Percentiles rank a stretch among this genome's conserved stretches.
These are phyloP conservation scores for Penicillium glabrum DNA, from an alignment of 2,329 filamentous ascomycete genomes.

Conservation along the genomic window DNA sequence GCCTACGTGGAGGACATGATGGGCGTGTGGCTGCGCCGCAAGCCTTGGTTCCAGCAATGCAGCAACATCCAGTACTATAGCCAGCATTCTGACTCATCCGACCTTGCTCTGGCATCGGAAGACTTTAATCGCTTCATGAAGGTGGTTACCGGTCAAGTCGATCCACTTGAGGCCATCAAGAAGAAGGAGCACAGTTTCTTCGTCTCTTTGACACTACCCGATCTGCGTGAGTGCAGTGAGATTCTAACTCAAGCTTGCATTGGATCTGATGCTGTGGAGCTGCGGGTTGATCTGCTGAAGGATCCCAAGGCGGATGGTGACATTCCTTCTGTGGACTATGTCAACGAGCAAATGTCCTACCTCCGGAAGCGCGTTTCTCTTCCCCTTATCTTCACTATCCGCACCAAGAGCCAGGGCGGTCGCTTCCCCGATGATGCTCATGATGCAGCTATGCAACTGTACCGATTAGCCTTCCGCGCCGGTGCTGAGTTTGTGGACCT, in stretches of 20 bases:
- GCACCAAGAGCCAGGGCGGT: constrained; percentile 83
- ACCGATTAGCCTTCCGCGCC: constrained; percentile 74
- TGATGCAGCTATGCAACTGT: constrained; percentile 71
- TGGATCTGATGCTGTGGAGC: constrained; percentile 88
- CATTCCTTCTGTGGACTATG: constrained; percentile 68
- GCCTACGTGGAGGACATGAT: constrained; percentile 93
- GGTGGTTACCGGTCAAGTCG: constrained; percentile 63
- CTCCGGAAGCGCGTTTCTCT: constrained; percentile 70
- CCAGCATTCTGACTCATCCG: constrained; percentile 58
- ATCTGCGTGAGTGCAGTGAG: constrained; percentile 63
- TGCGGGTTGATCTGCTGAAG: constrained; percentile 86
- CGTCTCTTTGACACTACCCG: constrained; percentile 81
- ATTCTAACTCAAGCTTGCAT: constrained; percentile 72
- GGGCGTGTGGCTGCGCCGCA: constrained; percentile 83
- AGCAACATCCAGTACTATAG: constrained; percentile 94
- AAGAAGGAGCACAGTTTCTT: constrained; percentile 81
- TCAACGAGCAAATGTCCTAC: constrained; percentile 77
- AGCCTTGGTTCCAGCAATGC: constrained; percentile 86
- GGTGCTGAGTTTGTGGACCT: constrained; percentile 92
- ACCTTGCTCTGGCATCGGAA: constrained; percentile 55
- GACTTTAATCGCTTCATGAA: constrained; percentile 74
- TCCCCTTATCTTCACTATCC: constrained; percentile 89
- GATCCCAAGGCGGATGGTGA: constrained; percentile 62
- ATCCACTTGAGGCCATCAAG: constrained; percentile 57
- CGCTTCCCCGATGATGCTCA: constrained; percentile 76